Base-by-base conservation (phyloP, 495 filamentous ascomycete species). In the Apodospora peruviana region DNA sequence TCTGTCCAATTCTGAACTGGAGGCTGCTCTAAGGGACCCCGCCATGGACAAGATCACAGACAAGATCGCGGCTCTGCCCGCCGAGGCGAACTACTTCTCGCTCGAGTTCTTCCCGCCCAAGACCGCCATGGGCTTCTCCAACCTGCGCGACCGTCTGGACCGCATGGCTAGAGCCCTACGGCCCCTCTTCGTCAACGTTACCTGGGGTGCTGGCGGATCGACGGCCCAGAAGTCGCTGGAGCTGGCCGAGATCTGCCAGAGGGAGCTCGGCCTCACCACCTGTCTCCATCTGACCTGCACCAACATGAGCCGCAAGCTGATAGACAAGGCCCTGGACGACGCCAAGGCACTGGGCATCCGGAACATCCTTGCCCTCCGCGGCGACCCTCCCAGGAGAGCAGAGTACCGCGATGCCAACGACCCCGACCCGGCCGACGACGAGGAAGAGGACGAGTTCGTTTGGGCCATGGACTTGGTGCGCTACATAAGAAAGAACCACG, bases 51-150 rank as follows among this genome's bases (percentile, higher is more conserved):
- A 89, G 69, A 89, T 98, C 62, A 96, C 90, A 45, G 86, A 95
- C 75, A 97, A 97, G 78, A 90, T 97, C 60, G 87, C 87, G 68
- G 88, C 89, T 52, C 70, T 98, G 70, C 87, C 88, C 63, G 78
- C 84, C 32, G 81, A 86, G 67, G 78, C 79, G 44, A 82, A 81
- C 58, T 98, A 91, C 75, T 91, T 95, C 71, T 97, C 94, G 25
- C 84, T 97, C 56, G 94, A 98, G 73, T 98, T 98, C 80, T 97
- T 98, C 69, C 93, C 93, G 46, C 94, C 94, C 44, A 97, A 96
- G 71, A 98, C 93, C 19, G 71, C 81, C 48, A 94, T 91, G 85
- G 90, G 93, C 55, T 91, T 89, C 56, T 84, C 88, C 35, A 98
- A 98, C 62, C 80, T 98, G 25, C 88, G 90, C 62, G 85, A 84